Evolutionary conservation across 306 rosid species (phyloP).

Genomic region (Corylus heterophylla): DNA sequence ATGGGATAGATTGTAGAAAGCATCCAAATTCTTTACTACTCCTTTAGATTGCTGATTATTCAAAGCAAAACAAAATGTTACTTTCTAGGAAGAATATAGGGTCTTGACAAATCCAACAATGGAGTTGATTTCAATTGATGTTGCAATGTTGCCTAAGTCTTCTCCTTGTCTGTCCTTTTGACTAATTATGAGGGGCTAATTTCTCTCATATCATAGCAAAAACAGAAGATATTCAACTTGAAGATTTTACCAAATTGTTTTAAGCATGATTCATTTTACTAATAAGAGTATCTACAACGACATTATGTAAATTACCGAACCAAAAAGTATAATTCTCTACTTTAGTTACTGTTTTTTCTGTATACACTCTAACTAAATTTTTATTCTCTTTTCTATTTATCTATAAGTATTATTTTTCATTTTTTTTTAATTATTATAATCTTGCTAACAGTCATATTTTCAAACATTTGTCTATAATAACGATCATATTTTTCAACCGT

Average conservation of each 20-base stretch:
- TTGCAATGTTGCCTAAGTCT: neutral
- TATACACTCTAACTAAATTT: no score
- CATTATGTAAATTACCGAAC: no score
- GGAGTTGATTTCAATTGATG: constrained; percentile 14
- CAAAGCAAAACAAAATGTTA: constrained; percentile 28
- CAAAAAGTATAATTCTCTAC: no score
- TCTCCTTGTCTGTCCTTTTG: constrained; percentile 10
- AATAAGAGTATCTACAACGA: no score
- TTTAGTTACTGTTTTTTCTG: no score
- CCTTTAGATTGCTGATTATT: constrained; percentile 8
- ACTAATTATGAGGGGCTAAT: constrained; percentile 27
- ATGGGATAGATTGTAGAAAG: constrained; percentile 13
- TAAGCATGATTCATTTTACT: no score
- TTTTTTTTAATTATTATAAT: no score
- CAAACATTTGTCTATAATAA: no score
- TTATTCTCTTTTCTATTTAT: no score
- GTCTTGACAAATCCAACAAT: constrained; percentile 19
- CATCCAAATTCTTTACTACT: constrained; percentile 23
- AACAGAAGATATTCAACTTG: constrained; percentile 70
- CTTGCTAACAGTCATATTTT: no score
- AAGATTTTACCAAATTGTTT: constrained; percentile 45
- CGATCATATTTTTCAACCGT: no score
- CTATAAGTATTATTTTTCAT: no score
- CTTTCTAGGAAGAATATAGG: constrained; percentile 36
- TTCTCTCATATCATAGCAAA: constrained; percentile 66